Percentiles rank a stretch among this genome's conserved stretches.
These are phyloP conservation scores for Setaria italica DNA, from an alignment of 202 grass and related monocot genomes.

Conservation along the genomic window DNA sequence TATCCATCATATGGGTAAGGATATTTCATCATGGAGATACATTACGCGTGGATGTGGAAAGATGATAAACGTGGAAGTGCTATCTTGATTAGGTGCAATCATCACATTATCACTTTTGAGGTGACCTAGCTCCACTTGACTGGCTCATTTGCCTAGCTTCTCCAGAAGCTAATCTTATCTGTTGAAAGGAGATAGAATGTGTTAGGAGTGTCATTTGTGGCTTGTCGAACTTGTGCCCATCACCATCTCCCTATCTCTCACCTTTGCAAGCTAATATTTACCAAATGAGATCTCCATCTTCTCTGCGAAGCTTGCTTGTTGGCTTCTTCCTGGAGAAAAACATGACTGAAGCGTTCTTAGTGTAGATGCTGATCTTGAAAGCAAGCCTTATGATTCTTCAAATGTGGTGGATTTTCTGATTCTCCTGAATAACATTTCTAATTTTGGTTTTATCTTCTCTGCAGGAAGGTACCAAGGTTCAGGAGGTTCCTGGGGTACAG, in stretches of 20 bases:
- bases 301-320: background rate
- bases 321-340: background rate
- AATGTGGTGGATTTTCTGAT: background rate
- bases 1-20: constrained; percentile 63
- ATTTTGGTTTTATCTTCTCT: background rate
- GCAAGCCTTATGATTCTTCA: background rate
- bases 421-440: background rate
- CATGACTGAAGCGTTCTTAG: background rate
- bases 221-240: background rate
- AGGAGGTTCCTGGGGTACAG: constrained; percentile 58
- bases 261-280: background rate
- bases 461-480: constrained; percentile 60
- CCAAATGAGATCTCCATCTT: background rate
- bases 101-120: background rate
- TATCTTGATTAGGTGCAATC: background rate
- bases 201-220: background rate
- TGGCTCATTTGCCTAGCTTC: background rate
- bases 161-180: background rate
- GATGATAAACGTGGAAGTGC: background rate
- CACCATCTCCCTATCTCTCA: background rate
- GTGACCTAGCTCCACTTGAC: background rate
- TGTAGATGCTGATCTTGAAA: background rate
- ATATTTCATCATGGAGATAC: constrained; percentile 27
- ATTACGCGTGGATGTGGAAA: constrained; percentile 18
- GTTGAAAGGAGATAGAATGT: background rate